Evolutionary conservation across 148 eudicot species (phyloP).

Genomic region (Spergularia marina): DNA sequence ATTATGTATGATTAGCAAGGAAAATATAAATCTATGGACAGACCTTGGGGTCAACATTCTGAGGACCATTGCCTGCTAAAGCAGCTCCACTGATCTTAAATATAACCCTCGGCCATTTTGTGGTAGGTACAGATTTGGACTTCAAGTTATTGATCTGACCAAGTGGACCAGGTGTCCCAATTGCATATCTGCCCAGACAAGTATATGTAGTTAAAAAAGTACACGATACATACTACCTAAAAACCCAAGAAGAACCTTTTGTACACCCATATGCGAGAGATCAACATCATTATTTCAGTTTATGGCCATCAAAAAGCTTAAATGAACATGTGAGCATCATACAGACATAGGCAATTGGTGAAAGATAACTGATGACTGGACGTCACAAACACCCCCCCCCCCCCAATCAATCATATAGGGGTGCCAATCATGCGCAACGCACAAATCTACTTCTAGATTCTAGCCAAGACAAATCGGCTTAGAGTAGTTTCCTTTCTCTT

Average conservation of each 20-base stretch:
- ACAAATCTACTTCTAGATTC: no score
- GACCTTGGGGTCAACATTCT: conserved; percentile 94
- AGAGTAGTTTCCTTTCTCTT: no score
- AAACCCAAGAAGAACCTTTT: neutral
- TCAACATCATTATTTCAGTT: neutral
- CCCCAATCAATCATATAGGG: neutral
- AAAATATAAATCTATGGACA: conserved; percentile 10
- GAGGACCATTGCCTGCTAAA: conserved; percentile 70
- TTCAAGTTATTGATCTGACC: conserved; percentile 53
- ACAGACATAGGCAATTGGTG: neutral
- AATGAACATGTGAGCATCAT: neutral
- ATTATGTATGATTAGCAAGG: conserved; percentile 1
- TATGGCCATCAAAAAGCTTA: neutral
- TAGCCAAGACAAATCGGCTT: no score
- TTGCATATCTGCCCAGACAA: conserved; percentile 51
- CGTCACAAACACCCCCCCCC: neutral
- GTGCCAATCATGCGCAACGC: neutral
- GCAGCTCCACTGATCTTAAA: conserved; percentile 96
- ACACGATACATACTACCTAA: conserved; percentile 9
- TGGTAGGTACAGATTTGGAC: conserved; percentile 53
- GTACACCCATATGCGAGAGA: neutral
- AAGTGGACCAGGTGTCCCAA: conserved; percentile 48
- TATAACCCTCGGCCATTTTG: conserved; percentile 95
- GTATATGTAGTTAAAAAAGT: conserved; percentile 9
- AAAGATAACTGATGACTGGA: neutral